phyloP scores from a whole-genome alignment of 257 asterid genomes.

The Ocimum tenuiflorum region DNA sequence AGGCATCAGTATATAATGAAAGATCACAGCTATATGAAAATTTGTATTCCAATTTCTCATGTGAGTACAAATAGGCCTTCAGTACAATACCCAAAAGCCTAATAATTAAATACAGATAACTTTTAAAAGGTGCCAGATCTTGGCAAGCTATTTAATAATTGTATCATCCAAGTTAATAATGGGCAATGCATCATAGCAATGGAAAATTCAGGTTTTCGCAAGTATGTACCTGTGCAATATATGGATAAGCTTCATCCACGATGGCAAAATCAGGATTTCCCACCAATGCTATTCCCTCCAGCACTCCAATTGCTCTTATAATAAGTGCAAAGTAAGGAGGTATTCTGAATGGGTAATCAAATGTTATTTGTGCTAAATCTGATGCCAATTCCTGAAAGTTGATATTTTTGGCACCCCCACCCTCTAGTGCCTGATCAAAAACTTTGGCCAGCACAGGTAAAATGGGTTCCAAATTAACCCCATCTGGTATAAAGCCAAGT shows the following conservation, averaged over 20 bases:
- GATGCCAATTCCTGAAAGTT: slow-evolving; percentile 98
- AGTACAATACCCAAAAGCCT: not conserved
- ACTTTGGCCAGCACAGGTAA: slow-evolving; percentile 97
- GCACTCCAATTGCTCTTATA: slow-evolving; percentile 95
- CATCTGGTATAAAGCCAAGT: slow-evolving; percentile 85
- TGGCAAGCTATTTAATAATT: not conserved
- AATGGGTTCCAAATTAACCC: slow-evolving; percentile 90
- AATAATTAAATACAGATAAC: not conserved
- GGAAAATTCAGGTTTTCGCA: not conserved
- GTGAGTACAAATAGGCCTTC: not conserved
- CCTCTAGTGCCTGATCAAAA: slow-evolving; percentile 98
- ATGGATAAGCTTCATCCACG: slow-evolving; percentile 99
- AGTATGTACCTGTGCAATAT: slow-evolving; percentile 80
- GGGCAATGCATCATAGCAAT: not conserved
- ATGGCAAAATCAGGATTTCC: slow-evolving; percentile 96
- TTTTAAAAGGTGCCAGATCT: not conserved
- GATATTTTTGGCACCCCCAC: slow-evolving; percentile 94
- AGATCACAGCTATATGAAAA: not conserved
- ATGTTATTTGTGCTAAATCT: slow-evolving; percentile 96
- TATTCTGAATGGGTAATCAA: slow-evolving; percentile 91
- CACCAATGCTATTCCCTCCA: slow-evolving; percentile 98
- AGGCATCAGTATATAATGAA: no score
- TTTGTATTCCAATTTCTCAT: not conserved
- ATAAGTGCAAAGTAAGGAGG: slow-evolving; percentile 99
- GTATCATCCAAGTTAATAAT: not conserved